Percentiles rank a stretch among this genome's conserved stretches.
Conservation (phyloP, 2,329 filamentous ascomycete species). For the Cercospora beticola region DNA sequence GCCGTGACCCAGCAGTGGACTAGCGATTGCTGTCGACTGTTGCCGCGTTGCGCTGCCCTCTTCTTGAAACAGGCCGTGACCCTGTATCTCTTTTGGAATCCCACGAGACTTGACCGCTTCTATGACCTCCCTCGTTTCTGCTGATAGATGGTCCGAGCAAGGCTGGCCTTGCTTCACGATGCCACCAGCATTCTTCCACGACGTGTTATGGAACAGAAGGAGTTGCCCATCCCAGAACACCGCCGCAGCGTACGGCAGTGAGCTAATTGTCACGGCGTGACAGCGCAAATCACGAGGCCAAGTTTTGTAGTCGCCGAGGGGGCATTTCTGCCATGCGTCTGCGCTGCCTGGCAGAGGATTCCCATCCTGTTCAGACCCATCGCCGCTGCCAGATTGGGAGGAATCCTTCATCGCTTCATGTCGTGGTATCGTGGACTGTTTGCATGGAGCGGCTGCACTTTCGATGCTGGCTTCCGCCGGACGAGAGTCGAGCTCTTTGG, state of each 20-base stretch:
- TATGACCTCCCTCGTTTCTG: constrained; percentile 40
- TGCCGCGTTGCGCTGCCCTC: constrained; percentile 5
- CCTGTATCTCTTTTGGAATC: constrained; percentile 24
- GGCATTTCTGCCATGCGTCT: constrained; percentile 23
- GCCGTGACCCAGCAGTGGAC: constrained; percentile 24
- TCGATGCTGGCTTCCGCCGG: neutral
- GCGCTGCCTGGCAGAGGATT: constrained; percentile 21
- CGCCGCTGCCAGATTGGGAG: constrained; percentile 5
- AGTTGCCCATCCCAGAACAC: constrained; percentile 46
- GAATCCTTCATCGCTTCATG: constrained; percentile 20
- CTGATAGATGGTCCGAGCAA: constrained; percentile 26
- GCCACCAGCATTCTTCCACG: constrained; percentile 41
- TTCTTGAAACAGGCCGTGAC: constrained; percentile 22
- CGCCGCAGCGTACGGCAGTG: constrained; percentile 44
- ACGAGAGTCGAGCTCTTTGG: neutral
- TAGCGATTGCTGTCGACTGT: constrained; percentile 27
- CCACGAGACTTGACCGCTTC: constrained; percentile 35
- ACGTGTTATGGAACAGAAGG: constrained; percentile 43
- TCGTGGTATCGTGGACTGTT: neutral
- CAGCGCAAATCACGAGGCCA: constrained; percentile 39
- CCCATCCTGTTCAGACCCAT: neutral
- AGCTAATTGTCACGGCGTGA: constrained; percentile 37
- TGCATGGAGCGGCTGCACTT: neutral
- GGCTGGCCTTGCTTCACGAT: constrained; percentile 35
- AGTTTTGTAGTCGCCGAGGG: constrained; percentile 36